These are phyloP conservation scores for Nigrospora oryzae DNA, from an alignment of 2,329 filamentous ascomycete genomes.

Conservation along the genomic window DNA sequence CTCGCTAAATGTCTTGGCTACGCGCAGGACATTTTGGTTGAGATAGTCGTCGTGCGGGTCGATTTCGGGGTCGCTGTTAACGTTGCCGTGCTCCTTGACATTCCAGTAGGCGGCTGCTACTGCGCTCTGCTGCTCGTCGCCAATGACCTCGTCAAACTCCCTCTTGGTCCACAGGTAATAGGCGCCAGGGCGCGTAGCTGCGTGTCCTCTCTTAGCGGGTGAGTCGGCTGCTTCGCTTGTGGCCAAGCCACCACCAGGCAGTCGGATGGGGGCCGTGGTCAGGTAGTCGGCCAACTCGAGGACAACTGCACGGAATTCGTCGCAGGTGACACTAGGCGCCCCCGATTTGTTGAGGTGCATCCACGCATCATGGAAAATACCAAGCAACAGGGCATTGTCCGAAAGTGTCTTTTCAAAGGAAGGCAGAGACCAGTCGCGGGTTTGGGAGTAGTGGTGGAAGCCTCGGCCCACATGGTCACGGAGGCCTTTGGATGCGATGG, in stretches of 20 bases:
- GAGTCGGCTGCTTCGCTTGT: slow-evolving; percentile 91
- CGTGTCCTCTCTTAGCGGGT: slow-evolving; percentile 61
- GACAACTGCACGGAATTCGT: slow-evolving; percentile 69
- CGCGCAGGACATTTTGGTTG: slow-evolving; percentile 79
- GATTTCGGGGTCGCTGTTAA: slow-evolving; percentile 55
- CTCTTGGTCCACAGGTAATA: slow-evolving; percentile 92
- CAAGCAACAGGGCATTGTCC: slow-evolving; percentile 80
- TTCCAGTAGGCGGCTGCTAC: slow-evolving; percentile 81
- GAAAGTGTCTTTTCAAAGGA: slow-evolving; percentile 98
- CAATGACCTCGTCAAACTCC: slow-evolving; percentile 73
- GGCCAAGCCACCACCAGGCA: slow-evolving; percentile 66
- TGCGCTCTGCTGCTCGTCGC: slow-evolving; percentile 53
- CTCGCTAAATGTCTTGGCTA: slow-evolving; percentile 58
- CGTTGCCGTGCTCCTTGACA: slow-evolving; percentile 76
- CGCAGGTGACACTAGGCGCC: slow-evolving; percentile 10
- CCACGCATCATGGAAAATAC: slow-evolving; percentile 82
- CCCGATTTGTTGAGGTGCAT: slow-evolving; percentile 32
- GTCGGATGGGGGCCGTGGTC: slow-evolving; percentile 59
- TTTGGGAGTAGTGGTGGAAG: slow-evolving; percentile 74
- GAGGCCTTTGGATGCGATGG: slow-evolving; percentile 53
- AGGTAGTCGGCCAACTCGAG: slow-evolving; percentile 84
- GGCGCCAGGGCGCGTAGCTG: slow-evolving; percentile 80
- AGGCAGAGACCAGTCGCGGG: slow-evolving; percentile 83
- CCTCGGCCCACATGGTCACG: slow-evolving; percentile 49
- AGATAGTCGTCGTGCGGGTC: slow-evolving; percentile 93